Evolutionary conservation across 352 stramenopile species (phyloP).

Genomic region (Phytophthora megakarya): DNA sequence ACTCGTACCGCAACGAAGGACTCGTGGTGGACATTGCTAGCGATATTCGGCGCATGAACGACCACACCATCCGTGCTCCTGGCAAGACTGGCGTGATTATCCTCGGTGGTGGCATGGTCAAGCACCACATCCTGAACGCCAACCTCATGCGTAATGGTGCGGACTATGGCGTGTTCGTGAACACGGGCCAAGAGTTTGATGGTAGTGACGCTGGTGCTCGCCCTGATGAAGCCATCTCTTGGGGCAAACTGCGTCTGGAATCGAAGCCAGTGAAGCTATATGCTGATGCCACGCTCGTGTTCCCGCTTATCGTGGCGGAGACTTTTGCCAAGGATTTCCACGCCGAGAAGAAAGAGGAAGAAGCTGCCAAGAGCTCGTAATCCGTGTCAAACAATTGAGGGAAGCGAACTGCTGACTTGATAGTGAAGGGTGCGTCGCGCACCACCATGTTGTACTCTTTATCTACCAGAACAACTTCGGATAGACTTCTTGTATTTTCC

Average conservation of each 20-base stretch:
- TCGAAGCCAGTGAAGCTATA: conserved; percentile 97
- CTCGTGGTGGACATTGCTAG: conserved; percentile 97
- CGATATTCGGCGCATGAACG: conserved; percentile 98
- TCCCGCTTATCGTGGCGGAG: conserved; percentile 98
- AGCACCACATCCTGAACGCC: conserved; percentile 99
- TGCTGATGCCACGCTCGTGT: conserved; percentile 97
- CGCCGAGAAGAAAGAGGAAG: conserved; percentile 44
- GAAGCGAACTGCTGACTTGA: conserved; percentile 33
- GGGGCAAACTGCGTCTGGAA: conserved; percentile 97
- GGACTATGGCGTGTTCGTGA: conserved; percentile 99
- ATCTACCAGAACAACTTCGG: conserved; percentile 38
- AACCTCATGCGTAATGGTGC: conserved; percentile 99
- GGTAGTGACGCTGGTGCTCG: conserved; percentile 97
- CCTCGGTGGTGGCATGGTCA: conserved; percentile 97
- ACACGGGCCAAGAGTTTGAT: conserved; percentile 98
- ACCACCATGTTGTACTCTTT: conserved; percentile 38
- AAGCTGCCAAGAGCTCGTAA: conserved; percentile 33
- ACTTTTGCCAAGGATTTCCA: conserved; percentile 98
- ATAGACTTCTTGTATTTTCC: conserved; percentile 32
- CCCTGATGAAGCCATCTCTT: conserved; percentile 99
- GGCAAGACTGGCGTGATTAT: conserved; percentile 97
- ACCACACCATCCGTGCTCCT: conserved; percentile 95
- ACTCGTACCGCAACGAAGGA: conserved; percentile 98
- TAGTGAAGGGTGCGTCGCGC: conserved; percentile 29
- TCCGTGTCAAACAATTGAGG: conserved; percentile 5